Base-by-base conservation (phyloP, 2,329 filamentous ascomycete genomes). In the Sporothrix pallida region DNA sequence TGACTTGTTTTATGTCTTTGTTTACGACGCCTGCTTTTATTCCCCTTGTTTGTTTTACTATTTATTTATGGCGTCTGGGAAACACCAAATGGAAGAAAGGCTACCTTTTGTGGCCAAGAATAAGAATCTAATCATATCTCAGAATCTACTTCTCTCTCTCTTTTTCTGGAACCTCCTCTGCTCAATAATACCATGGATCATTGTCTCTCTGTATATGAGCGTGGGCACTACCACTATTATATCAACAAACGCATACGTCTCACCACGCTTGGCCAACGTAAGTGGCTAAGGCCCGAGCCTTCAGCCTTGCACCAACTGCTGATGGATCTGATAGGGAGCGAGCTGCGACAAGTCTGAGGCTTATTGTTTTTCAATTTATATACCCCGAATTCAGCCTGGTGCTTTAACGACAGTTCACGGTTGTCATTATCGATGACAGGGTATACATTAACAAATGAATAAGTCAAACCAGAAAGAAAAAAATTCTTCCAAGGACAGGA, bases 11-110 rank as follows among this genome's bases (percentile, higher is more conserved):
- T 26, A 26, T 17, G n/a, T 48, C 20, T 68, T 3, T 17, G 31
- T 68, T 68, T 13, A 63, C 62, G 20, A 67, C 62, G n/a, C 12
- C n/a, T 65, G 62, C 13, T 68, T 48, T 46, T 50, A 52, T 52
- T 20, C 46, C 65, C 12, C 23, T 68, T 37, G 31, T 37, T 3
- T 68, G 46, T 52, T 68, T 9, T 31, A 50, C 65, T 37, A 31
- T 52, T 20, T 52, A 7, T 48, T 20, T 1, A 52, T 15, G 65
- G 65, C 65, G 65, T 68, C 48, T 37, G 48, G 23, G 46, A 46
- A 52, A 52, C 46, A 68, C 37, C 8, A 26, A 50, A 31, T n/a
- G 23, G 44, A 13, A 23, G 48, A 68, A 23, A 8, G 50, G 65
- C 46, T 23, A 37, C 37, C 1, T 48, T 10, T n/a, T 23, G 2